Conservation (phyloP, 306 rosid species). For the Citrullus mucosospermus region DNA sequence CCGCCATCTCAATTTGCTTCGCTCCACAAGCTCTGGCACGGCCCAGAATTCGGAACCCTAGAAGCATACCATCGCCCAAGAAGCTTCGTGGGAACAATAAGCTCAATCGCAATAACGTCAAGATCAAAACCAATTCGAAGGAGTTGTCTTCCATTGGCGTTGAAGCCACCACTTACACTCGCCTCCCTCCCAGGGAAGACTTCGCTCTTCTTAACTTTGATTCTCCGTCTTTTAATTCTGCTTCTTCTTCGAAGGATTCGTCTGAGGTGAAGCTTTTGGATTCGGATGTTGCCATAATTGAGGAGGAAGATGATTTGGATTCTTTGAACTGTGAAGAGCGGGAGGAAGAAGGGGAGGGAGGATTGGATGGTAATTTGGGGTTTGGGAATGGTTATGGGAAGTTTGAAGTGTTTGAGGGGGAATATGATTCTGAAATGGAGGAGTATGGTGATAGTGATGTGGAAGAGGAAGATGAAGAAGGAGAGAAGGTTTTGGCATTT, state of each 20-base stretch:
- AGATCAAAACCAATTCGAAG: constrained; percentile 16
- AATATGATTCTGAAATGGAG: constrained; percentile 20
- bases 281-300: constrained; percentile 17
- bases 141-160: constrained; percentile 30
- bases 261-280: constrained; percentile 70
- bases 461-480: constrained; percentile 20
- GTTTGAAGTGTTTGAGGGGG: constrained; percentile 21
- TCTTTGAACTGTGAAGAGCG: constrained; percentile 13
- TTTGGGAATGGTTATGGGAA: background rate
- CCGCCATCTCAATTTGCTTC: constrained; percentile 38
- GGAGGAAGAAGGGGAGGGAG: constrained; percentile 7
- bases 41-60: constrained; percentile 30
- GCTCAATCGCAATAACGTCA: constrained; percentile 7
- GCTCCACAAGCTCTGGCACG: constrained; percentile 40
- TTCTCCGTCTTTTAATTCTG: background rate
- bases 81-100: constrained; percentile 14
- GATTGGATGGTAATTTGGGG: constrained; percentile 8
- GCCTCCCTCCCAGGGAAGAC: constrained; percentile 77
- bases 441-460: constrained; percentile 7
- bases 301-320: constrained; percentile 14
- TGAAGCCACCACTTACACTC: constrained; percentile 76
- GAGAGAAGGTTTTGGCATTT: constrained; percentile 2
- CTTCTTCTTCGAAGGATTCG: constrained; percentile 3
- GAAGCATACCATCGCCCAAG: constrained; percentile 17
- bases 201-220: constrained; percentile 21